Evolutionary conservation across 306 rosid species (phyloP), one percentile per base, ranked within the genome.

Genomic region (Begonia fuchsioides): DNA sequence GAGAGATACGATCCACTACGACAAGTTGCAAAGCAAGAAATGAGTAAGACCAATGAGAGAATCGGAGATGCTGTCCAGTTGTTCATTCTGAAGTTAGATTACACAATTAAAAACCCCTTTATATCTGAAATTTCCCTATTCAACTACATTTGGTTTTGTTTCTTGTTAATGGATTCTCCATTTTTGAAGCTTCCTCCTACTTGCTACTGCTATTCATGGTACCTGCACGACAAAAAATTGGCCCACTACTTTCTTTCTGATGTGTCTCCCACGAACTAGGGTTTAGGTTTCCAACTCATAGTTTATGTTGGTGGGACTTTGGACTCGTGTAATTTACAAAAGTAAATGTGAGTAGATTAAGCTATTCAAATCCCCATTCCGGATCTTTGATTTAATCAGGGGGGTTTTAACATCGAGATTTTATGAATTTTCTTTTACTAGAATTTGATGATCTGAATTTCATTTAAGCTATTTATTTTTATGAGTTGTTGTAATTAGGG

Each of bases 191-290:
- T 64, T 55, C 68, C 45, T 58, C 65, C 53, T 58, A 56, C 32
- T 67, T 44, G 14, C 38, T 14, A 56, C 44, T 67, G 43, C 64
- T 17, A 68, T 62, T 65, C 60, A 58, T 52, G 16, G 83, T 56
- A 60, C 52, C 47, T 48, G 38, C 72, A 55, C 39, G 51, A 64
- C 49, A 58, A 63, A 20, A 50, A 50, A n/a, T 12, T 16, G 46
- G 78, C 62, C 38, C 80, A 80, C 79, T 7, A 12, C 10, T 1
- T 40, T 53, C 76, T 81, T 75, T 84, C 68, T 69, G 85, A 85
- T 59, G 84, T 82, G 98, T 82, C 94, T 70, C 77, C 95, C 90
- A 84, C 81, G 72, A 65, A 74, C 55, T 69, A 88, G 79, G 12
- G 72, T 71, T 64, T 59, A 78, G 82, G 76, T 59, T 70, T 84